phyloP scores from a whole-genome alignment of 495 filamentous ascomycete genomes.

The Astrothelium subdiscretum region DNA sequence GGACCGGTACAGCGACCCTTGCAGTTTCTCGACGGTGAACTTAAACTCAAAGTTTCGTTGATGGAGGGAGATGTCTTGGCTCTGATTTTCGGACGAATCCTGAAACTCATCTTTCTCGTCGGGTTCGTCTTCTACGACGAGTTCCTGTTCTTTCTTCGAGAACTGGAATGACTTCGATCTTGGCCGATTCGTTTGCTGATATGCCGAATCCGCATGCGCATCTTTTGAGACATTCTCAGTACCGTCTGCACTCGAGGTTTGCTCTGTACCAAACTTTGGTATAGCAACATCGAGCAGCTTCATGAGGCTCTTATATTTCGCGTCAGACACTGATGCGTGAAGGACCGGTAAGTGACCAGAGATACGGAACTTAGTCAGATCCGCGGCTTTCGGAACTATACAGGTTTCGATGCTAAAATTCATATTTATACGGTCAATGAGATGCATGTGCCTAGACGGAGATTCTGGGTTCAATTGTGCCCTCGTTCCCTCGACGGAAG shows the following conservation, averaged over 20 bases:
- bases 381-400: slow-evolving; percentile 85
- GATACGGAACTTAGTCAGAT: slow-evolving; percentile 83
- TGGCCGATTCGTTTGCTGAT: slow-evolving; percentile 24
- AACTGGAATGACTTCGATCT: slow-evolving; percentile 54
- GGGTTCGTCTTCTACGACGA: slow-evolving; percentile 67
- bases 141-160: slow-evolving; percentile 54
- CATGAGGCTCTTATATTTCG: slow-evolving; percentile 94
- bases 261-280: slow-evolving; percentile 58
- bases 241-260: slow-evolving; percentile 16
- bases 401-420: slow-evolving; percentile 86
- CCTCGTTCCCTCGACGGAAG: slow-evolving; percentile 83
- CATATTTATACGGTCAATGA: slow-evolving; percentile 93
- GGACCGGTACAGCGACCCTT: slow-evolving; percentile 80
- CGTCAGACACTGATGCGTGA: slow-evolving; percentile 82
- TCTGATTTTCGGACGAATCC: slow-evolving; percentile 36
- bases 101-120: slow-evolving; percentile 57
- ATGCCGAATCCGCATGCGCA: not conserved
- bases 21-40: slow-evolving; percentile 83
- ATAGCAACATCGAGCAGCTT: slow-evolving; percentile 90
- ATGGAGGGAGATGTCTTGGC: slow-evolving; percentile 53
- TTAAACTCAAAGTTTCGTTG: slow-evolving; percentile 91
- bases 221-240: slow-evolving; percentile 3
- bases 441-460: slow-evolving; percentile 63
- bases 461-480: slow-evolving; percentile 64
- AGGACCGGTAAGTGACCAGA: slow-evolving; percentile 86